Conservation (phyloP, 2,329 filamentous ascomycete species). For the Alternaria dauci region DNA sequence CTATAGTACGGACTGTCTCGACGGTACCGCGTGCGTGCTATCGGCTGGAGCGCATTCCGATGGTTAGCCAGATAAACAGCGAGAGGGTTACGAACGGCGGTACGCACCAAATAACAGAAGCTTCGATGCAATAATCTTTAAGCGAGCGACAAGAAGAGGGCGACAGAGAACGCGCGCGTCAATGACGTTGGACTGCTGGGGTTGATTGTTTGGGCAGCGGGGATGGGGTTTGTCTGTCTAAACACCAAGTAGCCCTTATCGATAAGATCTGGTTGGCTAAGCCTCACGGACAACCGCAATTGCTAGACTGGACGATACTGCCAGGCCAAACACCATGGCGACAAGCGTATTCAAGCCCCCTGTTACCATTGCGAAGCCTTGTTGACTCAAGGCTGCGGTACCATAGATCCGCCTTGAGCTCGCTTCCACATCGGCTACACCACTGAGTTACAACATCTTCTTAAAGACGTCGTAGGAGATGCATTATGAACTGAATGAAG, state of each 20-base stretch:
- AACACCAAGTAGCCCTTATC: neutral
- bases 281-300: no score
- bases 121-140: neutral
- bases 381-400: no score
- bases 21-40: conserved; percentile 23
- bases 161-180: neutral
- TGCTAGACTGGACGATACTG: no score
- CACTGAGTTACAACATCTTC: neutral
- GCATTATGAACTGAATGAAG: neutral
- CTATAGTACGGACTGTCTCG: conserved; percentile 26
- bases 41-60: conserved; percentile 42
- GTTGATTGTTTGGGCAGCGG: conserved; percentile 25
- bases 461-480: neutral
- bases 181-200: conserved; percentile 20
- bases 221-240: neutral
- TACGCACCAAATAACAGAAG: neutral
- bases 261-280: neutral
- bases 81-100: conserved; percentile 20
- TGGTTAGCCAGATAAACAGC: conserved; percentile 43
- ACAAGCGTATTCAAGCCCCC: neutral
- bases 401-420: no score
- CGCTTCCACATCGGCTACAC: neutral
- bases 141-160: conserved; percentile 12
- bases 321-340: neutral
- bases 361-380: no score